Percentiles rank a stretch among this genome's conserved stretches.
phyloP scores from a whole-genome alignment of 345 rosid genomes.

The Melaleuca quinquenervia region DNA sequence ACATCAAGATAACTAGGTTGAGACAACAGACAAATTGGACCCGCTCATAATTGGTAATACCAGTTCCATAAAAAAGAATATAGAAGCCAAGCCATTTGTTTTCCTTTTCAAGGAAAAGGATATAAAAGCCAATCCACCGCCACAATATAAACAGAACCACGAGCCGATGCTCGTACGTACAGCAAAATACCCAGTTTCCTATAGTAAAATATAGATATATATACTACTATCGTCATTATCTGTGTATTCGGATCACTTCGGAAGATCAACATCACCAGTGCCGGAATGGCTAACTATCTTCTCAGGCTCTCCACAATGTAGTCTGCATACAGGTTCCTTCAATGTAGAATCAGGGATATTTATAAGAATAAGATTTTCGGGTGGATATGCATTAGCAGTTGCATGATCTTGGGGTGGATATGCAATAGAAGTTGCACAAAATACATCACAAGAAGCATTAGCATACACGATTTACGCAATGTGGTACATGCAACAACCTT shows the following conservation, averaged over 20 bases:
- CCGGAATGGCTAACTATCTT: slow-evolving; percentile 20
- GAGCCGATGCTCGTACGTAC: not conserved
- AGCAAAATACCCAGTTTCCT: not conserved
- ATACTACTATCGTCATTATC: not conserved
- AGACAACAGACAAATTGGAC: not conserved
- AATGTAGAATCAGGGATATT: not conserved
- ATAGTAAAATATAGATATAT: not conserved
- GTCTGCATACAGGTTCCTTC: slow-evolving; percentile 89
- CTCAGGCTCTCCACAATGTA: slow-evolving; percentile 70
- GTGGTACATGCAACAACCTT: not conserved
- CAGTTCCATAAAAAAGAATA: not conserved
- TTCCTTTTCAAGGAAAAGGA: not conserved
- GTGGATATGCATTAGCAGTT: too few species aligned
- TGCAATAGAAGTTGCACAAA: not conserved
- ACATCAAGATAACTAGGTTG: not conserved
- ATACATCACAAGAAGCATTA: not conserved
- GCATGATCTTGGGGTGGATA: not conserved
- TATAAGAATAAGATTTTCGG: not conserved
- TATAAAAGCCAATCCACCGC: not conserved
- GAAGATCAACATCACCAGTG: not conserved
- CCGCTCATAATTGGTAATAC: not conserved
- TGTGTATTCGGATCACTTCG: not conserved
- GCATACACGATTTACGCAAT: not conserved
- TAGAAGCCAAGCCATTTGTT: not conserved
- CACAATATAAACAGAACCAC: not conserved